These are phyloP conservation scores for Diaporthe ilicicola DNA, from an alignment of 2,329 filamentous ascomycete genomes.

Conservation along the genomic window DNA sequence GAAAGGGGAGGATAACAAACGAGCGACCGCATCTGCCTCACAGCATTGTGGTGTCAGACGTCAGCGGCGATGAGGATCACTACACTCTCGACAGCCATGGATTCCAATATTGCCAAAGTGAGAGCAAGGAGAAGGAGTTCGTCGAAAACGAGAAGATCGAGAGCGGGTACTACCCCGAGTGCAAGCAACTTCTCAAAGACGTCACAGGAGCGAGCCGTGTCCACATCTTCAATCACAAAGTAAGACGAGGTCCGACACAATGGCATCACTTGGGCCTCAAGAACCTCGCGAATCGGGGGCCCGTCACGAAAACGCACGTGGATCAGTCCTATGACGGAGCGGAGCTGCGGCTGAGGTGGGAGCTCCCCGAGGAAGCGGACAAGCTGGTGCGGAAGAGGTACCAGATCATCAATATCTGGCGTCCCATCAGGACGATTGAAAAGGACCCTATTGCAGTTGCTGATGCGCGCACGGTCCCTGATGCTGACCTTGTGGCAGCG, in stretches of 20 bases:
- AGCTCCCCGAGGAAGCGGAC: slow-evolving; percentile 37
- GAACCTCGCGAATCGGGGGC: slow-evolving; percentile 65
- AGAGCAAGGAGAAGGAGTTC: slow-evolving; percentile 60
- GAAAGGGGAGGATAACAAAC: slow-evolving; percentile 64
- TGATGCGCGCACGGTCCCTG: slow-evolving; percentile 47
- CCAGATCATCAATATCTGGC: slow-evolving; percentile 56
- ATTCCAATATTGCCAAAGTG: slow-evolving; percentile 64
- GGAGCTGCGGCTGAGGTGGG: slow-evolving; percentile 35
- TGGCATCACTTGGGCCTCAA: slow-evolving; percentile 75
- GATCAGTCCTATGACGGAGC: slow-evolving; percentile 47
- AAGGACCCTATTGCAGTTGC: slow-evolving; percentile 53
- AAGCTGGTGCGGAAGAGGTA: slow-evolving; percentile 44
- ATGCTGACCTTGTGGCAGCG: slow-evolving; percentile 49
- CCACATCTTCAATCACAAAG: slow-evolving; percentile 46
- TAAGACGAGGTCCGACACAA: slow-evolving; percentile 59
- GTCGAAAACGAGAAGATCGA: slow-evolving; percentile 51
- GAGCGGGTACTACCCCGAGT: not conserved
- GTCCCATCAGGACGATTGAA: slow-evolving; percentile 55
- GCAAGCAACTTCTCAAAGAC: slow-evolving; percentile 66
- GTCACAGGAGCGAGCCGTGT: slow-evolving; percentile 42
- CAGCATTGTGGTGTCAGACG: slow-evolving; percentile 63
- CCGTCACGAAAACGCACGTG: slow-evolving; percentile 57
- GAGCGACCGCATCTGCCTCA: slow-evolving; percentile 72
- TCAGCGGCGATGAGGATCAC: slow-evolving; percentile 71
- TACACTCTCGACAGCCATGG: slow-evolving; percentile 62